These are phyloP conservation scores for Cerrena zonata DNA, from an alignment of 1,284 basidiomycete genomes.

Conservation along the genomic window DNA sequence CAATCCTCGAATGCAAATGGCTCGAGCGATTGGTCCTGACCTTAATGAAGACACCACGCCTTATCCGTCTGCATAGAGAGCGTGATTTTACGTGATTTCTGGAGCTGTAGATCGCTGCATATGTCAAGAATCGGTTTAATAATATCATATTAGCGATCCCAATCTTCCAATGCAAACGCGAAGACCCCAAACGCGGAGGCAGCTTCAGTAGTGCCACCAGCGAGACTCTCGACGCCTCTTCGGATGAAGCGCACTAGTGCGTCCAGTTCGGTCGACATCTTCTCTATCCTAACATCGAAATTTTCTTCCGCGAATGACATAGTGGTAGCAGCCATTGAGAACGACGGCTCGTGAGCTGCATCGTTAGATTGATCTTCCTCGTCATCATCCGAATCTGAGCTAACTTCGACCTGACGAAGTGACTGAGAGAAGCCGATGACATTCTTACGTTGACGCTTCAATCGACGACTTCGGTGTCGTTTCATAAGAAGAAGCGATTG, in stretches of 20 bases:
- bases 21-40: slow-evolving; percentile 13
- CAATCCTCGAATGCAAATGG: slow-evolving; percentile 46
- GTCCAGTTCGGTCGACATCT: slow-evolving; percentile 63
- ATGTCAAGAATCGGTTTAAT: no score
- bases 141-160: slow-evolving; percentile 59
- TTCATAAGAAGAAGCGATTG: slow-evolving; percentile 45
- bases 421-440: slow-evolving; percentile 56
- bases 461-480: slow-evolving; percentile 56
- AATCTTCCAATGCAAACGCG: slow-evolving; percentile 75
- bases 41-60: no score
- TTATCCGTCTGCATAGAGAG: no score
- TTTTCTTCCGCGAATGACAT: slow-evolving; percentile 37
- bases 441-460: slow-evolving; percentile 46
- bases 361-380: slow-evolving; percentile 22
- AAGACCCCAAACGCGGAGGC: slow-evolving; percentile 65
- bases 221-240: slow-evolving; percentile 60
- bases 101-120: no score
- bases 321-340: slow-evolving; percentile 37
- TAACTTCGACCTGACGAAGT: slow-evolving; percentile 18
- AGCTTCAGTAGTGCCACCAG: slow-evolving; percentile 47
- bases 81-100: neutral
- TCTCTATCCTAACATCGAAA: slow-evolving; percentile 47
- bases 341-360: slow-evolving; percentile 34
- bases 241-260: slow-evolving; percentile 63
- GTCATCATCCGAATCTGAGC: slow-evolving; percentile 32